Evolutionary conservation across 169 alveolate genomes (phyloP), one percentile per base, ranked within the genome.

Genomic region (Plasmodium vivax): DNA sequence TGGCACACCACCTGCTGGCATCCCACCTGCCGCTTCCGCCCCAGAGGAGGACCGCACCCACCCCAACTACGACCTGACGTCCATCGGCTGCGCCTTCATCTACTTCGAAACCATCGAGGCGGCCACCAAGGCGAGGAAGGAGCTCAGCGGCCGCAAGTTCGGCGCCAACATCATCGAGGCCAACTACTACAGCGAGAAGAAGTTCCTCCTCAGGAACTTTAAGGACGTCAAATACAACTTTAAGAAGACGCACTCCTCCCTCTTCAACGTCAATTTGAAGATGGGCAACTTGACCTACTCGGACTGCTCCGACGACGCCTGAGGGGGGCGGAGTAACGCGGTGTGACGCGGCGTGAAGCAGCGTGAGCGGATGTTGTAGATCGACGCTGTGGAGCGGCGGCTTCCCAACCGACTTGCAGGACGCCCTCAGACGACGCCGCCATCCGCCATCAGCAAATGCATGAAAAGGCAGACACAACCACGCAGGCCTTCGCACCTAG

Each of bases 151-250:
- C 5, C 72, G 97, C 32, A 96, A 95, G 43, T 96, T 96, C 56
- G 95, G 93, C 23, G 96, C 96, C 2, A 92, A 87, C n/a, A 92
- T 95, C 32, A 96, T 96, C 30, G 97, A 96, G 82, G 97, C 97
- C 12, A 96, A 95, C 54, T 96, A 96, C 36, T 96, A 77, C 75
- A 93, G 96, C 19, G 97, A 95, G 58, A 71, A 92, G n/a, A 79
- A 82, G 19, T 96, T 85, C 68, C 47, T 83, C n/a, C 85, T 91
- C 62, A 85, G 93, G 68, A 38, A 47, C 12, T 96, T 96, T 23
- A 82, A 93, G 32, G 82, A 94, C 27, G 97, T 96, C 14, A 82
- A 93, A 54, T 96, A 96, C 36, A 96, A 96, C 75, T 96, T 93
- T 84, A 83, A 85, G 62, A 85, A 92, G 36, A 75, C 84, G 0